A percentile compares a stretch with the other conserved stretches of the same genome.
Conservation (phyloP, 2,329 filamentous ascomycete species). For the Leptographium lundbergii region DNA sequence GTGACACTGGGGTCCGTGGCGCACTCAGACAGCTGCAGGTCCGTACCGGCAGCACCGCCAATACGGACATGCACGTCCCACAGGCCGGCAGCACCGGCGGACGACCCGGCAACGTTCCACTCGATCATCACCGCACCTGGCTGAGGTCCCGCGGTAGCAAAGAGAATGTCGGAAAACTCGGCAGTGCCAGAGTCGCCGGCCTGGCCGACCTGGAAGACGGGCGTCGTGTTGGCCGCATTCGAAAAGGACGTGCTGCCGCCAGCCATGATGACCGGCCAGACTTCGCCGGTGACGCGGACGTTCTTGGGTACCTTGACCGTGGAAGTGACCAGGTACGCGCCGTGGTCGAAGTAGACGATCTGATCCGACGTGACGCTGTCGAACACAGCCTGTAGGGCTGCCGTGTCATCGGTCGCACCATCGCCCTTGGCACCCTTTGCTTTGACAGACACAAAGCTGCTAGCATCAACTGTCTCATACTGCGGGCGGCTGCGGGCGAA, state of each 20-base stretch:
- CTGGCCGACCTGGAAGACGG: conserved; percentile 77
- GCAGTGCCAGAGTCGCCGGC: conserved; percentile 65
- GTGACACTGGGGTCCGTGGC: conserved; percentile 56
- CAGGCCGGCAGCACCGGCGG: conserved; percentile 60
- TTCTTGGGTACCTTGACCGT: conserved; percentile 65
- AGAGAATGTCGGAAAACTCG: conserved; percentile 79
- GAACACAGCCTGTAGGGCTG: conserved; percentile 67
- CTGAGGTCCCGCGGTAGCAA: conserved; percentile 71
- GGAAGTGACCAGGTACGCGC: conserved; percentile 56
- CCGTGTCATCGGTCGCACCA: conserved; percentile 75
- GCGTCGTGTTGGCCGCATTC: conserved; percentile 61
- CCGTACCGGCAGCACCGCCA: conserved; percentile 72
- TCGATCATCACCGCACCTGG: conserved; percentile 84
- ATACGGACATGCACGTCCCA: conserved; percentile 97
- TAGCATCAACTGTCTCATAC: conserved; percentile 57
- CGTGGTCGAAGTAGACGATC: conserved; percentile 64
- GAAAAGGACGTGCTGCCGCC: conserved; percentile 57
- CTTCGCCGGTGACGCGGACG: conserved; percentile 79
- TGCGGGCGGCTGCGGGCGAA: conserved; percentile 83
- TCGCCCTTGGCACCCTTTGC: conserved; percentile 75
- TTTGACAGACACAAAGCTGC: conserved; percentile 73
- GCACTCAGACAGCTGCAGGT: conserved; percentile 70
- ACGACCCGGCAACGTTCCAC: conserved; percentile 67
- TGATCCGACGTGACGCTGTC: conserved; percentile 51
- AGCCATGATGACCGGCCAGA: conserved; percentile 84